phyloP scores from a whole-genome alignment of 2,329 filamentous ascomycete species.

The Scytalidium sp. region DNA sequence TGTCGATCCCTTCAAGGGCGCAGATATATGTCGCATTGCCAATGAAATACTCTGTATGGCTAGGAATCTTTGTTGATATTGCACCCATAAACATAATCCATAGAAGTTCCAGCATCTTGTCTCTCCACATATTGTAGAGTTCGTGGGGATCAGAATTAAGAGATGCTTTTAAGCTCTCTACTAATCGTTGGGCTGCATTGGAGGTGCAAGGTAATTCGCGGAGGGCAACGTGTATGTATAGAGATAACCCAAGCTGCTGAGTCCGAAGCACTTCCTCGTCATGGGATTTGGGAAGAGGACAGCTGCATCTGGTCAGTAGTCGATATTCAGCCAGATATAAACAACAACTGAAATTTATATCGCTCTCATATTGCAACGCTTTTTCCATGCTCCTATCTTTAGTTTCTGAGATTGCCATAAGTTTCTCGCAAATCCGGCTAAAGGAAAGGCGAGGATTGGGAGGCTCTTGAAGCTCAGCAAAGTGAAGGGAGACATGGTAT shows the following conservation, averaged over 20 bases:
- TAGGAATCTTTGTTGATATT: not conserved
- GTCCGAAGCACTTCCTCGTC: not conserved
- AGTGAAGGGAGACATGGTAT: not conserved
- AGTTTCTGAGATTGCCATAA: not conserved
- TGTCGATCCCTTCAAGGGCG: not conserved
- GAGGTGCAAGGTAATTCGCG: not conserved
- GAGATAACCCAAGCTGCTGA: not conserved
- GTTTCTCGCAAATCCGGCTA: not conserved
- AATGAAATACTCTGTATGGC: not conserved
- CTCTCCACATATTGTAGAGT: not conserved
- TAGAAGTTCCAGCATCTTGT: not conserved
- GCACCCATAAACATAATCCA: conserved; percentile 3
- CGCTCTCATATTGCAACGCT: not conserved
- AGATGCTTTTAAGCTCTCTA: not conserved
- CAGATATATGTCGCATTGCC: not conserved
- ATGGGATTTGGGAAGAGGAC: not conserved
- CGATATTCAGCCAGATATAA: not conserved
- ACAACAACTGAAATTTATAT: not conserved
- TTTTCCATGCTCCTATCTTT: not conserved
- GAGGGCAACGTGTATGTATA: conserved; percentile 4
- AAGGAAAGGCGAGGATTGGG: not conserved
- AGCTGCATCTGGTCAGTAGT: not conserved
- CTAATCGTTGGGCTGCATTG: not conserved
- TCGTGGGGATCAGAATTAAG: not conserved
- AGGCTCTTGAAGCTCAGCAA: not conserved